Percentiles rank a stretch among this genome's conserved stretches.
These are phyloP conservation scores for Blastocystis sp. DNA, from an alignment of 352 stramenopile genomes.

Conservation along the genomic window DNA sequence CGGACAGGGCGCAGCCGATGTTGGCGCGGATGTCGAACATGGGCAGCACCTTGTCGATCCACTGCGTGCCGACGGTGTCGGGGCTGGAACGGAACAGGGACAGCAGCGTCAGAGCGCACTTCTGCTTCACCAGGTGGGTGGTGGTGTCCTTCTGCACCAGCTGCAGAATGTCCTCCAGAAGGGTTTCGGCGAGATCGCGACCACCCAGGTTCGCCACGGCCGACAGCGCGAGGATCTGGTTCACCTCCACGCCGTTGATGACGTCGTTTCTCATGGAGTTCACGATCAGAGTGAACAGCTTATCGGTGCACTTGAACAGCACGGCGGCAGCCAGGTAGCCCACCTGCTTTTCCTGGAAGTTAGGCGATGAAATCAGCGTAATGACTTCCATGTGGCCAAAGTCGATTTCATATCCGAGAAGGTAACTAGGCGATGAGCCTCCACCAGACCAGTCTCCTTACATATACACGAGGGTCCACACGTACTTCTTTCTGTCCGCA, in stretches of 20 bases:
- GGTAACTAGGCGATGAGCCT: slow-evolving; percentile 76
- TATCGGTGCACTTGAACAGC: slow-evolving; percentile 83
- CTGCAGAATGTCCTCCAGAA: slow-evolving; percentile 87
- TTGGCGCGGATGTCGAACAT: slow-evolving; percentile 67
- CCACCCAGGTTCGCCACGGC: slow-evolving; percentile 91
- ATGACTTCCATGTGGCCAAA: slow-evolving; percentile 96
- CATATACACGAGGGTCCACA: slow-evolving; percentile 98
- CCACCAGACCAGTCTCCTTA: neutral
- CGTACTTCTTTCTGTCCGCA: slow-evolving; percentile 97
- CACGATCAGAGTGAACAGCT: slow-evolving; percentile 86
- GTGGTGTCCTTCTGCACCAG: slow-evolving; percentile 86
- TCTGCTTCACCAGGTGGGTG: slow-evolving; percentile 91
- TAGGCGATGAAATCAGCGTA: slow-evolving; percentile 86
- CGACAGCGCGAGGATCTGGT: slow-evolving; percentile 89
- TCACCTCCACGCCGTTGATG: slow-evolving; percentile 79
- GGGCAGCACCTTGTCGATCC: slow-evolving; percentile 70
- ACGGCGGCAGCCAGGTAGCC: slow-evolving; percentile 93
- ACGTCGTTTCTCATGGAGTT: slow-evolving; percentile 94
- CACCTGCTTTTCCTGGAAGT: slow-evolving; percentile 84
- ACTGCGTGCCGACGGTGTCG: slow-evolving; percentile 82
- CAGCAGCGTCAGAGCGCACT: slow-evolving; percentile 88
- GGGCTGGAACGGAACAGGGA: slow-evolving; percentile 87
- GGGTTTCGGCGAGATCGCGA: slow-evolving; percentile 86
- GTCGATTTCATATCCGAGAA: slow-evolving; percentile 97
- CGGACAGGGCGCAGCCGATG: slow-evolving; percentile 66